Base-by-base conservation (phyloP, 208 protist genomes). In the Leishmania tarentolae region DNA sequence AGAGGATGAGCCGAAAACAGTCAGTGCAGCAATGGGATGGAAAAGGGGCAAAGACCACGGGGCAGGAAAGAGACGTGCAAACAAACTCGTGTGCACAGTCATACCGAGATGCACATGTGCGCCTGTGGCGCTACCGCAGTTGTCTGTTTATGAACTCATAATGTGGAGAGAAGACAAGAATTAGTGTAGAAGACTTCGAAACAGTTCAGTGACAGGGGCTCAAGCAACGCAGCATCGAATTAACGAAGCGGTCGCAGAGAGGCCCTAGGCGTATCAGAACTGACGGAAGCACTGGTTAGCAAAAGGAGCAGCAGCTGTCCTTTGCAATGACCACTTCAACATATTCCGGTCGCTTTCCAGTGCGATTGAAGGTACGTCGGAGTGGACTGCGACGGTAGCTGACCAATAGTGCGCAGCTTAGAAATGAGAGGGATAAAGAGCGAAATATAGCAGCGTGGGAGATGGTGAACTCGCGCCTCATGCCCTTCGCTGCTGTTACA, bases 111-210 rank as follows among this genome's bases (percentile, higher is more conserved):
- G 61, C 52, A 44, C 1, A 46, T 37, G 40, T 15, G 4, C 37
- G 15, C 21, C 6, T n/a, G 40, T 71, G 37, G 40, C 66, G 40
- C 37, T 31, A 68, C 28, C 37, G 13, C 15, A 46, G 15, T 47
- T 35, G 66, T n/a, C 66, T n/a, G 13, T 3, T 21, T 24, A 42
- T 42, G 37, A 74, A 37, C 17, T 15, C 6, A 35, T 6, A 40
- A 31, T 74, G 24, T 63, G 7, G 73, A 76, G 53, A 76, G 53
- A 66, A 35, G 28, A 37, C 59, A 65, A 35, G n/a, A 65, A 37
- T 46, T 19, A 57, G 35, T 11, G 17, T 24, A 44, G 17, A 57
- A 75, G 17, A 35, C 46, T 71, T 42, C 8, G 46, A 42, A 46
- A 57, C 8, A 75, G 50, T 65, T 24, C 47, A 24, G 6, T 46